Evolutionary conservation across 108 stramenopile species (phyloP).

Genomic region (Mayamaea pseudoterrestris): DNA sequence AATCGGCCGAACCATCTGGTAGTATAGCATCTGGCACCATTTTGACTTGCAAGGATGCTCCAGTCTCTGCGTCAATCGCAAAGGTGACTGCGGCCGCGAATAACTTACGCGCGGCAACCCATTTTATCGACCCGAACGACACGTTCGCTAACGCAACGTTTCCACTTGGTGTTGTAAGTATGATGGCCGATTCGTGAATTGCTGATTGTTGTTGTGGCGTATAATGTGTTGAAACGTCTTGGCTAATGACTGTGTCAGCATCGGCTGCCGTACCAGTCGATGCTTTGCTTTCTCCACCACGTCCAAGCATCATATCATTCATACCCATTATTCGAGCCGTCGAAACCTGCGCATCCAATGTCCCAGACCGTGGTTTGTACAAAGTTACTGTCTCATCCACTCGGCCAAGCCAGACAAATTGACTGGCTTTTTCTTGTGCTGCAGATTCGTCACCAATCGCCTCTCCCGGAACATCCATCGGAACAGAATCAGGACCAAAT

Average conservation of each 20-base stretch:
- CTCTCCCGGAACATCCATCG: background rate
- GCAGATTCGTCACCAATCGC: constrained; percentile 19
- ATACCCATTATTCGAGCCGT: constrained; percentile 52
- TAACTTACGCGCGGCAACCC: constrained; percentile 54
- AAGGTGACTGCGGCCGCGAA: constrained; percentile 64
- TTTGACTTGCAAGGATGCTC: constrained; percentile 40
- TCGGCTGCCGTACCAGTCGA: background rate
- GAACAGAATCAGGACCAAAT: too few species aligned
- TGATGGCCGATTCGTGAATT: constrained; percentile 15
- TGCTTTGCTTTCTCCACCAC: background rate
- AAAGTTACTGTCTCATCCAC: constrained; percentile 63
- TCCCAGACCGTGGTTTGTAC: constrained; percentile 58
- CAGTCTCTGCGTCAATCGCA: constrained; percentile 51
- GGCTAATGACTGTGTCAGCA: too few species aligned
- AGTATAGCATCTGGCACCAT: constrained; percentile 59
- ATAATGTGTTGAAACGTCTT: too few species aligned
- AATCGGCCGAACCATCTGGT: constrained; percentile 17
- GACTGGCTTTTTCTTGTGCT: too few species aligned
- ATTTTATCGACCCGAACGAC: constrained; percentile 23
- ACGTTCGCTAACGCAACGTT: constrained; percentile 46
- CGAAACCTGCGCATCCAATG: constrained; percentile 57
- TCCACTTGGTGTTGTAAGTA: constrained; percentile 55
- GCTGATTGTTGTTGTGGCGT: too few species aligned
- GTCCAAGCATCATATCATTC: constrained; percentile 46
- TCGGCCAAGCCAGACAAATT: constrained; percentile 80